Evolutionary conservation across 176 grass and related monocot genomes (phyloP).

Genomic region (Pontederia crassipes): DNA sequence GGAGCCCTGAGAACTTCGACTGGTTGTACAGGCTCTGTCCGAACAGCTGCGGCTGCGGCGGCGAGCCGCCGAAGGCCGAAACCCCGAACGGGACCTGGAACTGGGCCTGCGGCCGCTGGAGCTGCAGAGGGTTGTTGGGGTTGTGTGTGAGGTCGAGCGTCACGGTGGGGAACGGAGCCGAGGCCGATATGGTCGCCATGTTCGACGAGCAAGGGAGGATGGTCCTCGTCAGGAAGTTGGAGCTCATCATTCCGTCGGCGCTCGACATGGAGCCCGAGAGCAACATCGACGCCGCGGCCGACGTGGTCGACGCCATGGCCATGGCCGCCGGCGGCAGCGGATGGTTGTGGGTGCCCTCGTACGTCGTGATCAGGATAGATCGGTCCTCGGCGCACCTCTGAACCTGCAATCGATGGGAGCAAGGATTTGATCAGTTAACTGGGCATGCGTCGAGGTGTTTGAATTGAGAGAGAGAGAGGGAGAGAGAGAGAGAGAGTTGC

Average conservation of each 20-base stretch:
- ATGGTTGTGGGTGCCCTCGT: conserved; percentile 91
- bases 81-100: conserved; percentile 28
- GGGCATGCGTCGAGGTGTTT: background rate
- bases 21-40: conserved; percentile 44
- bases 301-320: conserved; percentile 93
- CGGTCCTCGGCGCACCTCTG: conserved; percentile 91
- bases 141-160: conserved; percentile 80
- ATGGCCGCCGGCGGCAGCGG: conserved; percentile 72
- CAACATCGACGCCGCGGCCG: conserved; percentile 69
- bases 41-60: background rate
- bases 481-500: background rate
- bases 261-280: conserved; percentile 73
- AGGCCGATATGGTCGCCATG: conserved; percentile 89
- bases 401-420: conserved; percentile 28
- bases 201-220: conserved; percentile 77
- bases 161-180: conserved; percentile 78
- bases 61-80: conserved; percentile 1
- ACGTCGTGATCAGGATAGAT: conserved; percentile 79
- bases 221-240: conserved; percentile 52
- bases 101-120: conserved; percentile 18
- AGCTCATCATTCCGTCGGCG: conserved; percentile 40
- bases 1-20: conserved; percentile 67
- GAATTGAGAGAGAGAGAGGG: too few species aligned
- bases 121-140: conserved; percentile 30
- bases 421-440: too few species aligned